These are phyloP conservation scores for Sporothrix protearum DNA, from an alignment of 2,329 filamentous ascomycete species.

Conservation along the genomic window DNA sequence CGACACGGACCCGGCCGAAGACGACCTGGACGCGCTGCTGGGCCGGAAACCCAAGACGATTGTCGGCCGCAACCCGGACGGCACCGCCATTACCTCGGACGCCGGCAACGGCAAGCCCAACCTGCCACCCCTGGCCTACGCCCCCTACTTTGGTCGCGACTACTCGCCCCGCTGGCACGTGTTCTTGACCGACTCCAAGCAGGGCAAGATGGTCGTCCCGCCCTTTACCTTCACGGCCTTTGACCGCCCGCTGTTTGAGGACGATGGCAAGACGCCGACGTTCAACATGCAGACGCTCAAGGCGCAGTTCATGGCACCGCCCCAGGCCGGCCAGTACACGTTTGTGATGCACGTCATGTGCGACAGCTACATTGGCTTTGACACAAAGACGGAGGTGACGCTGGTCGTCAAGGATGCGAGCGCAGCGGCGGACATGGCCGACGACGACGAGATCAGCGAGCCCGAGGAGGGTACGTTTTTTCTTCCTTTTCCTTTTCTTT, in stretches of 20 bases:
- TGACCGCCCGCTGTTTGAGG: conserved; percentile 80
- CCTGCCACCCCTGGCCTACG: conserved; percentile 80
- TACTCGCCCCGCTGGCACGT: conserved; percentile 90
- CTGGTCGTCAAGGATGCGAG: conserved; percentile 84
- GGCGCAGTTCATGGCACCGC: conserved; percentile 93
- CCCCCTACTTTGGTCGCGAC: conserved; percentile 85
- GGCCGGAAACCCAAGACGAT: conserved; percentile 64
- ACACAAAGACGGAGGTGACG: conserved; percentile 86
- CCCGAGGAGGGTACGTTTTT: conserved; percentile 92
- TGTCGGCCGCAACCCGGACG: conserved; percentile 57
- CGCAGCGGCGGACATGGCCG: conserved; percentile 74
- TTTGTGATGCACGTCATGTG: conserved; percentile 93
- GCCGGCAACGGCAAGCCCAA: conserved; percentile 61
- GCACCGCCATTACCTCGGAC: conserved; percentile 48
- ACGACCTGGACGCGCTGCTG: conserved; percentile 80
- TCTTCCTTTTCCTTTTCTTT: too few species aligned
- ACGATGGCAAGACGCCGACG: conserved; percentile 72
- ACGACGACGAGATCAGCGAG: conserved; percentile 94
- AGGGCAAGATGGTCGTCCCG: conserved; percentile 92
- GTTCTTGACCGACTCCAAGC: conserved; percentile 90
- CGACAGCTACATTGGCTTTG: conserved; percentile 92
- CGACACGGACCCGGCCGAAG: conserved; percentile 88
- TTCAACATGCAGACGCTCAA: conserved; percentile 95
- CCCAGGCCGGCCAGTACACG: conserved; percentile 86
- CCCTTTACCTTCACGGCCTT: conserved; percentile 94